Evolutionary conservation across 768 basidiomycete species (phyloP).

Genomic region (Amanita brunnescens): DNA sequence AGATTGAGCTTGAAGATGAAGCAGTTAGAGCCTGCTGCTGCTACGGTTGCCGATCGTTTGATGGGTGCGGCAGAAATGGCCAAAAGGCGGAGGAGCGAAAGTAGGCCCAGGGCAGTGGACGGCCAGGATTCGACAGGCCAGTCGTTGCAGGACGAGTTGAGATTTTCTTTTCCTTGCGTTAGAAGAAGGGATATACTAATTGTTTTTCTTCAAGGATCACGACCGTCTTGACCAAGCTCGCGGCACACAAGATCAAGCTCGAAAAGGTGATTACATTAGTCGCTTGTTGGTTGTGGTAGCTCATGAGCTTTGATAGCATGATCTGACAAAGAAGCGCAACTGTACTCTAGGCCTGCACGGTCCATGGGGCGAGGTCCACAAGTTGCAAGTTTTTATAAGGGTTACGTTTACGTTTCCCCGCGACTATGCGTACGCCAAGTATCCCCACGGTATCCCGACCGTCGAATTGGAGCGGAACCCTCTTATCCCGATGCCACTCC

Average conservation of each 20-base stretch:
- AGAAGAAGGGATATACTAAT: neutral
- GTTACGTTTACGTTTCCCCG: constrained; percentile 84
- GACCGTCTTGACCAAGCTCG: constrained; percentile 57
- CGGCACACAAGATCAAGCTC: constrained; percentile 65
- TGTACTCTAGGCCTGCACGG: constrained; percentile 7
- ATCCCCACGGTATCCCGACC: constrained; percentile 59
- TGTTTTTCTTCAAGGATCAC: constrained; percentile 48
- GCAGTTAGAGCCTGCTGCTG: constrained; percentile 15
- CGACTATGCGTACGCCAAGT: constrained; percentile 57
- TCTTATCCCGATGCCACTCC: constrained; percentile 66
- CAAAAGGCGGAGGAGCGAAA: constrained; percentile 38
- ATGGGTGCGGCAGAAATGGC: constrained; percentile 2
- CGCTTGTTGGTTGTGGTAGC: neutral
- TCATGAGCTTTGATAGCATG: constrained; percentile 8
- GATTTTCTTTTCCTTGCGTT: neutral
- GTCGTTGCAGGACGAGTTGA: constrained; percentile 65
- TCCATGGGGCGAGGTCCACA: constrained; percentile 45
- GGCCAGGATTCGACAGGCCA: constrained; percentile 31
- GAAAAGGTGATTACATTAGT: constrained; percentile 62
- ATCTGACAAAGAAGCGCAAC: constrained; percentile 4
- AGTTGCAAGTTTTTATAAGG: constrained; percentile 15
- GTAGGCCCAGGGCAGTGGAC: constrained; percentile 28
- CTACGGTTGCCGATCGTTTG: constrained; percentile 7
- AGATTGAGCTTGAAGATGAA: constrained; percentile 41
- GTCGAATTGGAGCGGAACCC: constrained; percentile 82